These are phyloP conservation scores for Plasmodium knowlesi DNA, from an alignment of 169 alveolate species.

Conservation along the genomic window DNA sequence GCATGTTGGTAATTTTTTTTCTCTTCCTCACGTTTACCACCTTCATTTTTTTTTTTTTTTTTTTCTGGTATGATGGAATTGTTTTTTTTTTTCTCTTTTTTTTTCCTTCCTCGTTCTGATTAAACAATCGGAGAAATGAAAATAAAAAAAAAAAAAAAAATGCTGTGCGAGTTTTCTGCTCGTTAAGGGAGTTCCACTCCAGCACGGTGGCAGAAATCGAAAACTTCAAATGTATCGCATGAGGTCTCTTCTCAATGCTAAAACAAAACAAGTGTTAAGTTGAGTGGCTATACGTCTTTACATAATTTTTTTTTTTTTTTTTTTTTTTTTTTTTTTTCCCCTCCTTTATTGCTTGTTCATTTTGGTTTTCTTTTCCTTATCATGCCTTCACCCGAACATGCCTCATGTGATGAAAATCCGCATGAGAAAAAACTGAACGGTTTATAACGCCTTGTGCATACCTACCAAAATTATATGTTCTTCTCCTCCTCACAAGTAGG, in stretches of 20 bases:
- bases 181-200: background rate
- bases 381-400: background rate
- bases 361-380: background rate
- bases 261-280: background rate
- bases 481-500: background rate
- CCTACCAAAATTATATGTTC: background rate
- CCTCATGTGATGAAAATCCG: background rate
- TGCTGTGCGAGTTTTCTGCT: background rate
- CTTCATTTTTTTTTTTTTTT: background rate
- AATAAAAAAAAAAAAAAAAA: background rate
- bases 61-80: background rate
- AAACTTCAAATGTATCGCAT: background rate
- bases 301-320: background rate
- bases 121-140: background rate
- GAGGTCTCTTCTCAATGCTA: background rate
- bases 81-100: background rate
- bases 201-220: background rate
- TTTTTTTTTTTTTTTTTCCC: background rate
- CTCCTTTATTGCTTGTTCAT: background rate
- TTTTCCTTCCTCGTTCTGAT: background rate
- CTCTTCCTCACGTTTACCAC: constrained; percentile 30
- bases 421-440: background rate
- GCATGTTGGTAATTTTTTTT: constrained; percentile 24
- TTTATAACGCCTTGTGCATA: background rate
- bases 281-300: background rate